Conservation (phyloP, 1,139 yeast species). For the Candida albicans region DNA sequence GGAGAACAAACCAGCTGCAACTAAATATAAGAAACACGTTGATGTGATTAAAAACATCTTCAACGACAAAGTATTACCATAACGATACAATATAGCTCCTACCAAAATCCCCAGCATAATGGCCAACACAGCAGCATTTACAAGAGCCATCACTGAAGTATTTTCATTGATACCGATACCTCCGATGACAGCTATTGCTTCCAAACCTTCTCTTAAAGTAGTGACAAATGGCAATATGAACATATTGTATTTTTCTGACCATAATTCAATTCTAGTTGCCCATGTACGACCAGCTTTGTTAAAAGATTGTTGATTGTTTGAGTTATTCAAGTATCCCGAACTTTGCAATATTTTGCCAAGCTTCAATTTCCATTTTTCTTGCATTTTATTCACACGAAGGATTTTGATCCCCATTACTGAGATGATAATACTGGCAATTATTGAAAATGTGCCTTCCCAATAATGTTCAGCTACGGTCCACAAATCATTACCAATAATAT, state of each 20-base stretch:
- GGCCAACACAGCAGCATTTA: constrained; percentile 33
- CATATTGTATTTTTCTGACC: constrained; percentile 40
- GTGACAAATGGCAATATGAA: constrained; percentile 46
- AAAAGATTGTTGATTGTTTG: constrained; percentile 8
- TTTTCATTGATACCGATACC: constrained; percentile 49
- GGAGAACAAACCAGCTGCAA: constrained; percentile 48
- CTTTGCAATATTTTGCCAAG: constrained; percentile 24
- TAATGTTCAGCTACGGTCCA: constrained; percentile 49
- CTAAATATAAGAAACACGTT: constrained; percentile 44
- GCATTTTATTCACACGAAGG: constrained; percentile 54
- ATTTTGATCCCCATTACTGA: constrained; percentile 48
- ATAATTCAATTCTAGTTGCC: constrained; percentile 15
- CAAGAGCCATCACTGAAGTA: constrained; percentile 34
- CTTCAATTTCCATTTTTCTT: constrained; percentile 81
- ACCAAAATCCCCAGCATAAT: constrained; percentile 32
- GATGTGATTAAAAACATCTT: constrained; percentile 42
- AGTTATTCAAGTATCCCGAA: constrained; percentile 8
- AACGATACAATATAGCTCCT: constrained; percentile 41
- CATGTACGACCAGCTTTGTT: constrained; percentile 8
- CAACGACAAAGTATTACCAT: constrained; percentile 43
- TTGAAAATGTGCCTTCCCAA: constrained; percentile 49
- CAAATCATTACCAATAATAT: constrained; percentile 38
- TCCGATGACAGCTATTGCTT: constrained; percentile 48
- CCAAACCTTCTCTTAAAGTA: constrained; percentile 49
- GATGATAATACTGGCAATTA: constrained; percentile 43